Evolutionary conservation across 495 filamentous ascomycete species (phyloP), one percentile per base, ranked within the genome.

Genomic region (Melanomma pulvis-pyrius): DNA sequence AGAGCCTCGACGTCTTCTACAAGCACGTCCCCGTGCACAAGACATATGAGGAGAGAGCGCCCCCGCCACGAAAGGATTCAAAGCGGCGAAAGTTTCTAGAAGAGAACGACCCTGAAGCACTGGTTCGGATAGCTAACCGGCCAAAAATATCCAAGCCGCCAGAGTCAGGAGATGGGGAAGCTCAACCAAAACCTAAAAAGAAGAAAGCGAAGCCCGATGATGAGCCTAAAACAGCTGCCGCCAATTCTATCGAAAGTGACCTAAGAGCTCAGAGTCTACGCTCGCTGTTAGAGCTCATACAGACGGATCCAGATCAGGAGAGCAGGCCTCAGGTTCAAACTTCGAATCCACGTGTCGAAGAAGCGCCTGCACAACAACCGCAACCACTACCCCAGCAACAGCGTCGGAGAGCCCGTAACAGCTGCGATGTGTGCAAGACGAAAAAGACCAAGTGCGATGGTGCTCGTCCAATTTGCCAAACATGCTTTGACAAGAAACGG

Each of bases 21-120:
- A 72, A 67, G 56, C 72, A 74, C 41, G 60, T 70, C 9, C 72
- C 72, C 4, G 52, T 74, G 1, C 72, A 74, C 52, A 62, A 70
- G 32, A 72, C 72, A 26, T 72, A 74, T 39, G 72, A 72, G 39
- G 72, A 69, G 58, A 55, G 72, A n/a, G 72, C 72, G 19, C 72
- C 72, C 1, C 56, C 63, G 15, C 72, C 72, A 11, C 65, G 72
- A 12, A 72, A 72, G 34, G 70, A 72, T 30, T 69, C 72, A 1
- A 74, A 74, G 57, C 32, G 70, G 30, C 51, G 69, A 39, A 59
- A 60, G 30, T 53, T 21, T 22, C 28, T 68, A 44, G 70, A 74
- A 39, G 50, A 63, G 36, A 52, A 66, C 22, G 53, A 74, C 46
- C 72, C 72, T n/a, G 70, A 70, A 32, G 64, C 56, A 44, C 66